Conservation (phyloP, 345 rosid species). For the Camelina laxa region DNA sequence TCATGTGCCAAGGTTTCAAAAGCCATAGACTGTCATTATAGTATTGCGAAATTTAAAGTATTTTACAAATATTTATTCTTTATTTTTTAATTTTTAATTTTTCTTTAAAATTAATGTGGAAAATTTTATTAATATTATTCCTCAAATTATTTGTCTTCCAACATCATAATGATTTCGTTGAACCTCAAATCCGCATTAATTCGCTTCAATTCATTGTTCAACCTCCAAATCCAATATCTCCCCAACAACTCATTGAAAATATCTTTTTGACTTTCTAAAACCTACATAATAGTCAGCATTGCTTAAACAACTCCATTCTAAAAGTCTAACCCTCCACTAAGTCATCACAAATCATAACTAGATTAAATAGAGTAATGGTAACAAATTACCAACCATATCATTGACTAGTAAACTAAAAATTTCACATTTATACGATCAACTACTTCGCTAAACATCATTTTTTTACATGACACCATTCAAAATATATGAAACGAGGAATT, state of each 20-base stretch:
- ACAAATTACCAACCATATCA: background rate
- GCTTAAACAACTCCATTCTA: slow-evolving; percentile 11
- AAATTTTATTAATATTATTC: background rate
- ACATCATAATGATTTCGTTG: slow-evolving; percentile 4
- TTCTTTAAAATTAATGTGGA: no score
- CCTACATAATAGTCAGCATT: background rate
- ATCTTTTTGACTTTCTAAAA: slow-evolving; percentile 3
- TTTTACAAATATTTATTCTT: no score
- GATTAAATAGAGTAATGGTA: background rate
- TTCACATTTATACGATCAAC: background rate
- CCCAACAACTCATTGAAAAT: slow-evolving; percentile 9
- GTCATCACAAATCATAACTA: background rate
- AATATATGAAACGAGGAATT: background rate
- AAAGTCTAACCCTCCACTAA: slow-evolving; percentile 4
- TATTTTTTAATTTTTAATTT: no score
- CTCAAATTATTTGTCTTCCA: background rate
- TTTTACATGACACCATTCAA: background rate
- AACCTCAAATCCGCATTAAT: background rate
- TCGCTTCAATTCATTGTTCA: background rate
- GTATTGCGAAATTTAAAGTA: no score
- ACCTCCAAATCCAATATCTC: background rate
- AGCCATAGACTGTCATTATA: no score
- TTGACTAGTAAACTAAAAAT: background rate
- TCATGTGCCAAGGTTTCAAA: no score
- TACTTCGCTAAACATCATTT: background rate